phyloP scores from a whole-genome alignment of 495 filamentous ascomycete species.

The Hyphodiscus hymeniophilus region DNA sequence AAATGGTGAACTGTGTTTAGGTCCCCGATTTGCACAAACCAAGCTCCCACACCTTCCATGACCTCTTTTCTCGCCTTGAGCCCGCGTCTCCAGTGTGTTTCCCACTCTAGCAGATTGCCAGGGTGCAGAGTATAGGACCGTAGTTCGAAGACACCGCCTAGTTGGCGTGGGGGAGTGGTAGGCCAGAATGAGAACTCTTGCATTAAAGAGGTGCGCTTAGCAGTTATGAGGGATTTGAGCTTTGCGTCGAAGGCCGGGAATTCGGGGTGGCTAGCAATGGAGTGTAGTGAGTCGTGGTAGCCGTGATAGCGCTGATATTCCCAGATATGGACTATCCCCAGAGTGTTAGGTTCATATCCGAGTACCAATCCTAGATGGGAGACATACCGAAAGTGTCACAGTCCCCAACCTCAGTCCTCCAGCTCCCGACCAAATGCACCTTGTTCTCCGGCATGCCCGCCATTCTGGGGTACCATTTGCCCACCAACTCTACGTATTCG shows the following conservation, averaged over 20 bases:
- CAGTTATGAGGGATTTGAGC: slow-evolving; percentile 69
- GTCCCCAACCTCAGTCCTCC: slow-evolving; percentile 96
- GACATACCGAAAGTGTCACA: slow-evolving; percentile 88
- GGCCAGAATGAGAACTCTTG: slow-evolving; percentile 99
- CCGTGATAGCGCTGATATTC: slow-evolving; percentile 97
- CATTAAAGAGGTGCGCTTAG: slow-evolving; percentile 88
- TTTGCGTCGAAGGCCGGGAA: slow-evolving; percentile 74
- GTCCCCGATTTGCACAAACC: slow-evolving; percentile 98
- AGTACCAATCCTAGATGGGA: neutral
- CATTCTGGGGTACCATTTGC: slow-evolving; percentile 84
- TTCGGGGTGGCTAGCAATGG: slow-evolving; percentile 69
- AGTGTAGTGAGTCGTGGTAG: slow-evolving; percentile 85
- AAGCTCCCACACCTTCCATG: slow-evolving; percentile 97
- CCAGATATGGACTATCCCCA: slow-evolving; percentile 92
- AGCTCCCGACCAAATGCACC: slow-evolving; percentile 94
- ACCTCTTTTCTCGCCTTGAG: slow-evolving; percentile 85
- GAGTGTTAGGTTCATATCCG: neutral
- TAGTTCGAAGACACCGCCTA: slow-evolving; percentile 92
- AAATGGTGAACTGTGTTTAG: slow-evolving; percentile 97
- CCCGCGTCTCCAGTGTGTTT: slow-evolving; percentile 94
- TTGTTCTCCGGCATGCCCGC: slow-evolving; percentile 74
- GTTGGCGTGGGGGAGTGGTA: slow-evolving; percentile 77
- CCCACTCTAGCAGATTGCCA: slow-evolving; percentile 94
- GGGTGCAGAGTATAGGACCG: slow-evolving; percentile 95
- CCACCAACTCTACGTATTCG: slow-evolving; percentile 89